Conservation (phyloP, 495 filamentous ascomycete species). For the Penicillium nucicola region DNA sequence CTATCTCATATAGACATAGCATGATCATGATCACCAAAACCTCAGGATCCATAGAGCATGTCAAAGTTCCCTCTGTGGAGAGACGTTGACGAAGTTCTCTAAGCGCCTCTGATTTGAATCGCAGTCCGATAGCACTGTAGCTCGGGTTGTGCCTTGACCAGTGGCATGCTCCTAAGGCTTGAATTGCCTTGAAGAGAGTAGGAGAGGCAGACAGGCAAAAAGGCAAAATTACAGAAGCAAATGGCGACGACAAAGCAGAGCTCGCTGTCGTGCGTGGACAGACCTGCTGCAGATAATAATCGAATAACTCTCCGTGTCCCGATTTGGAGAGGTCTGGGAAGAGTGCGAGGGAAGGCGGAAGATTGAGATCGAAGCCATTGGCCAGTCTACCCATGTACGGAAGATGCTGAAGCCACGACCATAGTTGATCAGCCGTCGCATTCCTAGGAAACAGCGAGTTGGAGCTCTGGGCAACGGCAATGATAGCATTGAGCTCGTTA, state of each 20-base stretch:
- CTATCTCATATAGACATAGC: constrained; percentile 45
- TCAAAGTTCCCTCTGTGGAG: constrained; percentile 18
- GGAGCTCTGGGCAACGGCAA: not conserved
- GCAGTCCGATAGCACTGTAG: constrained; percentile 32
- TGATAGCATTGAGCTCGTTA: constrained; percentile 26
- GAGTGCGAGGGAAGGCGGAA: constrained; percentile 17
- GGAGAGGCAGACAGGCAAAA: constrained; percentile 38
- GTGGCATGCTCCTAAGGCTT: constrained; percentile 40
- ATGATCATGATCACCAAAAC: constrained; percentile 45
- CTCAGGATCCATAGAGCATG: constrained; percentile 32
- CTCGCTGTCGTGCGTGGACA: constrained; percentile 42
- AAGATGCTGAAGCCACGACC: not conserved
- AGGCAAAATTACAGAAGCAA: constrained; percentile 39
- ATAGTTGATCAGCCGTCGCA: not conserved
- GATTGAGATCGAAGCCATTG: constrained; percentile 1
- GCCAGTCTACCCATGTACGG: not conserved
- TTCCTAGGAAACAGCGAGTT: not conserved
- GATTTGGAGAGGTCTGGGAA: constrained; percentile 29
- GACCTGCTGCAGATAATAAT: constrained; percentile 43
- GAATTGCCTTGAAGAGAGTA: constrained; percentile 36
- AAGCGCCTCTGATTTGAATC: constrained; percentile 35
- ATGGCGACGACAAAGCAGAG: constrained; percentile 34
- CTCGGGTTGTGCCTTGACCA: constrained; percentile 28
- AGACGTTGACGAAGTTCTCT: constrained; percentile 37
- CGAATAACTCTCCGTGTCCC: constrained; percentile 31